Evolutionary conservation across 2,329 filamentous ascomycete genomes (phyloP).

Genomic region (Apiospora arundinis): DNA sequence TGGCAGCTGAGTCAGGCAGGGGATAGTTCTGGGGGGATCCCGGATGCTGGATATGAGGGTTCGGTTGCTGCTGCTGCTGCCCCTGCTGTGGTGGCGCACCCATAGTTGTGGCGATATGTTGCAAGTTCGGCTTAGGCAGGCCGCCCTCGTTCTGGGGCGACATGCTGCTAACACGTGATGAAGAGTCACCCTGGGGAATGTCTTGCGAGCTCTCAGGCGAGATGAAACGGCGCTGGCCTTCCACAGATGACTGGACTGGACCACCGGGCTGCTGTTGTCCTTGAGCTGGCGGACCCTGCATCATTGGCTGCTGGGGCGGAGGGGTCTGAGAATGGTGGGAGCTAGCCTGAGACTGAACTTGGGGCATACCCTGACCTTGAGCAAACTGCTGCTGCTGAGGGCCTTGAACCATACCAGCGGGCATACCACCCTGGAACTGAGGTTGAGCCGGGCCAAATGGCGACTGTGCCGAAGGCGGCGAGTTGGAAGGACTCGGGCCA

Average conservation of each 20-base stretch:
- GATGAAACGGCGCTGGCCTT: not conserved
- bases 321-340: constrained; percentile 3
- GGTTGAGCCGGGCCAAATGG: constrained; percentile 11
- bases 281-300: constrained; percentile 17
- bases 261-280: not conserved
- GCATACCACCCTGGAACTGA: not conserved
- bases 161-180: constrained; percentile 26
- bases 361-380: constrained; percentile 16
- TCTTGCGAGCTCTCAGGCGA: constrained; percentile 14
- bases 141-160: constrained; percentile 28
- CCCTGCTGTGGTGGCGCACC: constrained; percentile 22
- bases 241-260: not conserved
- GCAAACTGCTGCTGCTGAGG: constrained; percentile 24
- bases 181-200: not conserved
- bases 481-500: not conserved
- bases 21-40: constrained; percentile 25
- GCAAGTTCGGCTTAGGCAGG: constrained; percentile 27
- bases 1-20: constrained; percentile 23
- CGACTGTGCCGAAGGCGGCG: not conserved
- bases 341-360: not conserved
- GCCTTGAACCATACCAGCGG: constrained; percentile 13
- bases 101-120: constrained; percentile 33
- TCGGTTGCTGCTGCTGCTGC: constrained; percentile 22
- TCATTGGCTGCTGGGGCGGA: constrained; percentile 18
- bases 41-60: constrained; percentile 23